Conservation (phyloP, 169 alveolate genomes). For the Plasmodium chabaudi region DNA sequence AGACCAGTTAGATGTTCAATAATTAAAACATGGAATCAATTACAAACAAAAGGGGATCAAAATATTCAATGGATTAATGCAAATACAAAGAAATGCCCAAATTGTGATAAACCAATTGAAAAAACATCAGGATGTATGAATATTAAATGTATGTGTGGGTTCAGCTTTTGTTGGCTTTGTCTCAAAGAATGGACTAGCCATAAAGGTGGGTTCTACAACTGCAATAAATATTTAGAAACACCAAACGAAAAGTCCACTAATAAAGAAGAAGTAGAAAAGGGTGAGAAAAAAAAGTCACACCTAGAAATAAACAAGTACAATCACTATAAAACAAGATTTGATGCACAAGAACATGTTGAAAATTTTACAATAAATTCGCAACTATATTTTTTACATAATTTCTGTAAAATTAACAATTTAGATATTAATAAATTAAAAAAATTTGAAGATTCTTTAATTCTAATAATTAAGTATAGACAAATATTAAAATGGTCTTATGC, state of each 20-base stretch:
- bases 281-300: conserved; percentile 27
- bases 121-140: conserved; percentile 68
- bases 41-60: conserved; percentile 30
- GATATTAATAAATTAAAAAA: conserved; percentile 7
- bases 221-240: conserved; percentile 36
- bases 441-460: conserved; percentile 50
- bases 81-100: conserved; percentile 50
- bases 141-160: conserved; percentile 60
- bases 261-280: background rate
- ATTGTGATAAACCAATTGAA: conserved; percentile 47
- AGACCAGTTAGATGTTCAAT: conserved; percentile 38
- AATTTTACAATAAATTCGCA: conserved; percentile 41
- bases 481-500: conserved; percentile 71
- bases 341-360: conserved; percentile 63
- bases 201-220: conserved; percentile 67
- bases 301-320: conserved; percentile 17
- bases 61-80: conserved; percentile 35
- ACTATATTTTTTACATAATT: conserved; percentile 20
- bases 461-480: conserved; percentile 48
- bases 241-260: background rate
- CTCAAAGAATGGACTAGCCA: conserved; percentile 36
- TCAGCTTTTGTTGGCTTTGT: conserved; percentile 60
- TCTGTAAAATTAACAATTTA: conserved; percentile 16
- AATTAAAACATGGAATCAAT: conserved; percentile 38
- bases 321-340: conserved; percentile 57